Evolutionary conservation across 805 yeast genomes (phyloP).

Genomic region (Yarrowia sp.): DNA sequence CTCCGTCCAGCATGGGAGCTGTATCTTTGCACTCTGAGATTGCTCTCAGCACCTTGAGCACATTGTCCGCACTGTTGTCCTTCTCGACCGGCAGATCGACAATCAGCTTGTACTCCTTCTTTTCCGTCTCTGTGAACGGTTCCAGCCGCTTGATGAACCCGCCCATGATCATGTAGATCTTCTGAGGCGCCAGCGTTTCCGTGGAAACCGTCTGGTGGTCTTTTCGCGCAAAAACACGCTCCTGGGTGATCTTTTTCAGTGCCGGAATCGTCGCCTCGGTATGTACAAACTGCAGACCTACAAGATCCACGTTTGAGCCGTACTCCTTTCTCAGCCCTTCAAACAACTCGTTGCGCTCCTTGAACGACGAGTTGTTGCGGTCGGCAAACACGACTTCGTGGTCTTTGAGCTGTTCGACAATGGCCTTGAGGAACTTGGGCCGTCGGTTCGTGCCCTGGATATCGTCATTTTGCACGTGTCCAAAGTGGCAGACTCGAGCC

Average conservation of each 20-base stretch:
- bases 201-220: slow-evolving; percentile 22
- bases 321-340: not conserved
- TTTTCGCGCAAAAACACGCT: slow-evolving; percentile 20
- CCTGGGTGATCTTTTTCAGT: slow-evolving; percentile 22
- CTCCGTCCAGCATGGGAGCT: not conserved
- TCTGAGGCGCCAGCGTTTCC: slow-evolving; percentile 2
- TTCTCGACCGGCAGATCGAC: slow-evolving; percentile 1
- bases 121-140: slow-evolving; percentile 2
- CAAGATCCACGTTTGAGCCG: not conserved
- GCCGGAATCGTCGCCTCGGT: slow-evolving; percentile 23
- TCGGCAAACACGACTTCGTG: slow-evolving; percentile 65
- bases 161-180: slow-evolving; percentile 36
- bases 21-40: not conserved
- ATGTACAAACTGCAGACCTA: slow-evolving; percentile 23
- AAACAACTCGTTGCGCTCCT: slow-evolving; percentile 69
- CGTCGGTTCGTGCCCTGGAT: slow-evolving; percentile 37
- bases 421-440: slow-evolving; percentile 43
- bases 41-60: not conserved
- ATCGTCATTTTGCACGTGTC: slow-evolving; percentile 83
- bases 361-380: slow-evolving; percentile 76
- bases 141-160: slow-evolving; percentile 33
- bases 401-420: slow-evolving; percentile 3
- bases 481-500: slow-evolving; percentile 66
- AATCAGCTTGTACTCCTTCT: not conserved
- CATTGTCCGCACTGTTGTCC: slow-evolving; percentile 25